These are phyloP conservation scores for Ilex paraguariensis DNA, from an alignment of 305 asterid species.

Conservation along the genomic window DNA sequence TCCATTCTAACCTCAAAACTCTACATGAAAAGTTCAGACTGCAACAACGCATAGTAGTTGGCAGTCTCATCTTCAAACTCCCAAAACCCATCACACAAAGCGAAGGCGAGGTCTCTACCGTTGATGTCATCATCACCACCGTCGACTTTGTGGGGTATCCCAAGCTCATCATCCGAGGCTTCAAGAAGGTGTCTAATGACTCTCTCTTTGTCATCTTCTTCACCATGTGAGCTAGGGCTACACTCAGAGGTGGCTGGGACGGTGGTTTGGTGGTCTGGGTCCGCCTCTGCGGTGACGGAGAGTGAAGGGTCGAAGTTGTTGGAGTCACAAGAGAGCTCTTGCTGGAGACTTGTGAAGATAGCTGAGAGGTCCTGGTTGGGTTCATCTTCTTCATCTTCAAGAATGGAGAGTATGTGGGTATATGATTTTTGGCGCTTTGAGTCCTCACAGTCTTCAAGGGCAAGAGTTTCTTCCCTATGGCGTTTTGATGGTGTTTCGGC, in stretches of 20 bases:
- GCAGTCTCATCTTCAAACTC: conserved; percentile 57
- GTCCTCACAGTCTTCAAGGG: conserved; percentile 6
- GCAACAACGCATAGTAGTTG: conserved; percentile 41
- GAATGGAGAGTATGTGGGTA: conserved; percentile 32
- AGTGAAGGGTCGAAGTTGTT: background rate
- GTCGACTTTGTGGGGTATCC: conserved; percentile 34
- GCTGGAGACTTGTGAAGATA: conserved; percentile 45
- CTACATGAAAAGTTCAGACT: conserved; percentile 41
- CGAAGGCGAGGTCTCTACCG: conserved; percentile 4
- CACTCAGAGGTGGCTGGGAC: background rate
- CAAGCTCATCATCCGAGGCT: conserved; percentile 68
- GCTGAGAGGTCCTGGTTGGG: conserved; percentile 37
- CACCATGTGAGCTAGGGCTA: conserved; percentile 14
- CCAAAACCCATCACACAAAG: conserved; percentile 34
- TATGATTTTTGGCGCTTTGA: conserved; percentile 41
- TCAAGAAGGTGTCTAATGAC: conserved; percentile 60
- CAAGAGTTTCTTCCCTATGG: conserved; percentile 28
- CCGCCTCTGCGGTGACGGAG: conserved; percentile 13
- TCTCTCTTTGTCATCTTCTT: conserved; percentile 18
- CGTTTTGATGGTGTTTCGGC: conserved; percentile 39
- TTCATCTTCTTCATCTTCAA: conserved; percentile 29
- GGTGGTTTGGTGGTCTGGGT: background rate
- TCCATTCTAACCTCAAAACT: background rate
- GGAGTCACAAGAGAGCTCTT: conserved; percentile 31
- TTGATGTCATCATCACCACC: conserved; percentile 16